A percentile compares a stretch with the other conserved stretches of the same genome.
These are phyloP conservation scores for Neonectria magnoliae DNA, from an alignment of 2,329 filamentous ascomycete genomes.

Conservation along the genomic window DNA sequence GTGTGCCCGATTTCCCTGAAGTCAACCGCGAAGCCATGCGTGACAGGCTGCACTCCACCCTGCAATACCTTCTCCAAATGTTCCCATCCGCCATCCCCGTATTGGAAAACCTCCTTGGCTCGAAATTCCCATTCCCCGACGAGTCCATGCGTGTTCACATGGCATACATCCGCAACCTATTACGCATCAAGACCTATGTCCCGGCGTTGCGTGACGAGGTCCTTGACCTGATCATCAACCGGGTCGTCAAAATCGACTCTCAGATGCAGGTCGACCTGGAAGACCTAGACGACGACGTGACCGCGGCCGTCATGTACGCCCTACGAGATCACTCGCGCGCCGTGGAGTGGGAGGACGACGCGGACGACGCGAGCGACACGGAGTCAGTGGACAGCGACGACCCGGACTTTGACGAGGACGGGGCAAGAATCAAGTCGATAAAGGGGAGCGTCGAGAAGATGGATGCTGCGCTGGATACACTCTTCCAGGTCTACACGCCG, in stretches of 20 bases:
- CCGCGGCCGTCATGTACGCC: conserved; percentile 74
- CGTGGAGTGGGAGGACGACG: conserved; percentile 61
- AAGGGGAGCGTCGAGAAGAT: conserved; percentile 90
- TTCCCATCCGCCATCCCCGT: conserved; percentile 81
- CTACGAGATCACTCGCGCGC: conserved; percentile 44
- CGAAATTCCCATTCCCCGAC: conserved; percentile 79
- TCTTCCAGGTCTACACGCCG: conserved; percentile 85
- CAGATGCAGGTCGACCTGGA: conserved; percentile 95
- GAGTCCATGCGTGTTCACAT: conserved; percentile 83
- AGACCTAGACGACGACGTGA: conserved; percentile 88
- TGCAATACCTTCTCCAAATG: conserved; percentile 81
- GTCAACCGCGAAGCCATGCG: conserved; percentile 74
- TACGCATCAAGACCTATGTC: conserved; percentile 80
- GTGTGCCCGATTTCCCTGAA: conserved; percentile 62
- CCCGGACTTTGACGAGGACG: conserved; percentile 70
- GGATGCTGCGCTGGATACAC: conserved; percentile 86
- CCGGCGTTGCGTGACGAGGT: conserved; percentile 83
- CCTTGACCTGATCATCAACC: conserved; percentile 83
- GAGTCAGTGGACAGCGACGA: conserved; percentile 79
- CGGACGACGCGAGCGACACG: conserved; percentile 71
- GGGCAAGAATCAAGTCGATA: conserved; percentile 73
- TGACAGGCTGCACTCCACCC: conserved; percentile 76
- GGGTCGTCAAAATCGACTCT: conserved; percentile 92
- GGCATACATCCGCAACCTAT: conserved; percentile 86
- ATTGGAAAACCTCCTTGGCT: conserved; percentile 72